Conservation (phyloP, 495 filamentous ascomycete species). For the Tetracladium marchalianum region DNA sequence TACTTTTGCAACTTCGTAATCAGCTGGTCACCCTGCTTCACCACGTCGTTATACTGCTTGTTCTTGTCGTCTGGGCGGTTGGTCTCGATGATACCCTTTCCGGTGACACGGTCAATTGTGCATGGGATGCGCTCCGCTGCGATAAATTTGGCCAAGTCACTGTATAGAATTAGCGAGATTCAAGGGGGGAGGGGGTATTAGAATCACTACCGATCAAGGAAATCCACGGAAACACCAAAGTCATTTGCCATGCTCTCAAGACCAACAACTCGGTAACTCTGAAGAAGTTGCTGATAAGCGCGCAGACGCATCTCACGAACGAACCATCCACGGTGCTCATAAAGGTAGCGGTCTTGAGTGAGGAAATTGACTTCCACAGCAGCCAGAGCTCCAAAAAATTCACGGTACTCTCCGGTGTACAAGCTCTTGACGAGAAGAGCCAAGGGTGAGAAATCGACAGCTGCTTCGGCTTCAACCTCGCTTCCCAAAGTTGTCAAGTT, state of each 20-base stretch:
- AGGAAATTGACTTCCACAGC: slow-evolving; percentile 89
- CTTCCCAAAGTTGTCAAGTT: slow-evolving; percentile 76
- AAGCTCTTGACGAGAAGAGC: slow-evolving; percentile 81
- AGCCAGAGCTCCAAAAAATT: slow-evolving; percentile 86
- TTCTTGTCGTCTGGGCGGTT: slow-evolving; percentile 97
- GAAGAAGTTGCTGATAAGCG: slow-evolving; percentile 92
- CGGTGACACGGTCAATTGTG: slow-evolving; percentile 85
- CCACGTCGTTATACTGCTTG: slow-evolving; percentile 95
- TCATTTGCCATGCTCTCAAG: slow-evolving; percentile 90
- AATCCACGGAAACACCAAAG: slow-evolving; percentile 94
- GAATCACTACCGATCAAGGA: slow-evolving; percentile 66
- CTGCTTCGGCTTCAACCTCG: slow-evolving; percentile 58
- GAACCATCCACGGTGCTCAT: slow-evolving; percentile 91
- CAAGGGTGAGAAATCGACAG: slow-evolving; percentile 71
- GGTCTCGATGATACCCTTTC: slow-evolving; percentile 92
- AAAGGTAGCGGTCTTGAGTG: slow-evolving; percentile 83
- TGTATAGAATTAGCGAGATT: slow-evolving; percentile 25
- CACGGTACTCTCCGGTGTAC: slow-evolving; percentile 86
- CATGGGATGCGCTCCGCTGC: slow-evolving; percentile 87
- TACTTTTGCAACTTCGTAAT: slow-evolving; percentile 99
- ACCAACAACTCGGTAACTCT: slow-evolving; percentile 94
- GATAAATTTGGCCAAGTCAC: slow-evolving; percentile 94
- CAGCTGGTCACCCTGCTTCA: slow-evolving; percentile 91
- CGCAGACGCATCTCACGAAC: slow-evolving; percentile 95
- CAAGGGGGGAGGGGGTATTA: background rate